phyloP scores from a whole-genome alignment of 108 stramenopile species.

The Nitzschia sp. region DNA sequence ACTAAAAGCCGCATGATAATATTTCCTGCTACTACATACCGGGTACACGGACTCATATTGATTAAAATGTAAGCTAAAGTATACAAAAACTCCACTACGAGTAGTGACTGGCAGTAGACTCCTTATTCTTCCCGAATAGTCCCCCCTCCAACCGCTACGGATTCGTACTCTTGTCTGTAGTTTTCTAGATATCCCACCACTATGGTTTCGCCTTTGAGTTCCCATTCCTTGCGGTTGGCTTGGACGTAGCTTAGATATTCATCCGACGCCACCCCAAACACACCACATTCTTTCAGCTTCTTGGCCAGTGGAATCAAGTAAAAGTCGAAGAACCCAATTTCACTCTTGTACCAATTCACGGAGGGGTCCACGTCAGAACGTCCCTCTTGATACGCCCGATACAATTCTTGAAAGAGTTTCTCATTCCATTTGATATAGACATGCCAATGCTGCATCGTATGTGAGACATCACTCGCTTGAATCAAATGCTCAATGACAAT shows the following conservation, averaged over 20 bases:
- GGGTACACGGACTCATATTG: too few species aligned
- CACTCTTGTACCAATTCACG: conserved; percentile 11
- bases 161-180: background rate
- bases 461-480: conserved; percentile 50
- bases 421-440: conserved; percentile 24
- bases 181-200: conserved; percentile 3
- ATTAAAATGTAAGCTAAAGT: too few species aligned
- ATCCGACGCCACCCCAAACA: conserved; percentile 21
- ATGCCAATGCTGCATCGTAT: conserved; percentile 51
- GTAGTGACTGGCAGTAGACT: too few species aligned
- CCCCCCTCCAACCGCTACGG: background rate
- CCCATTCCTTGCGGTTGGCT: conserved; percentile 23
- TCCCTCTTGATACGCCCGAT: conserved; percentile 1
- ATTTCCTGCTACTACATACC: too few species aligned
- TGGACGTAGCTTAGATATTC: conserved; percentile 18
- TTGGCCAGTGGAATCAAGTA: conserved; percentile 25
- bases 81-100: too few species aligned
- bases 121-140: background rate
- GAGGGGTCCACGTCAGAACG: conserved; percentile 1
- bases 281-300: conserved; percentile 20
- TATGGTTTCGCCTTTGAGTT: background rate
- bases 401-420: conserved; percentile 14
- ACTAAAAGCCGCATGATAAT: too few species aligned
- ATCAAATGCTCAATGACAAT: conserved; percentile 51
- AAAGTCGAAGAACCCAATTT: conserved; percentile 26